These are phyloP conservation scores for Bryoglossum gracile DNA, from an alignment of 495 filamentous ascomycete species.

Conservation along the genomic window DNA sequence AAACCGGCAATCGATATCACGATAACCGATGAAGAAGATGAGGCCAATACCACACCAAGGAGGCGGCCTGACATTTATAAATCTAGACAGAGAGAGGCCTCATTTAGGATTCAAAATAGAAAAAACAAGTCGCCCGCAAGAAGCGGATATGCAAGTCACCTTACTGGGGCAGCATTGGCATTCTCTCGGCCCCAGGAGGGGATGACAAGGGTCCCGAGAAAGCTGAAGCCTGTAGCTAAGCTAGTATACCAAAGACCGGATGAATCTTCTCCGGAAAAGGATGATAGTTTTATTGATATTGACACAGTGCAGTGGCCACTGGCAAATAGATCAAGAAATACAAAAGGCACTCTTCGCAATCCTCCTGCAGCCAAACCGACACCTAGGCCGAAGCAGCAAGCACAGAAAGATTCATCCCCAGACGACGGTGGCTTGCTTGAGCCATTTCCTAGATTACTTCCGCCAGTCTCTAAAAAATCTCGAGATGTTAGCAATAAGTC, in stretches of 20 bases:
- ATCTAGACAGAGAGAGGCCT: too few species aligned
- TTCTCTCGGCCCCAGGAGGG: constrained; percentile 6
- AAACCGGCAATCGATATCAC: constrained; percentile 10
- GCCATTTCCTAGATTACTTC: too few species aligned
- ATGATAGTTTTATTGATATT: not conserved
- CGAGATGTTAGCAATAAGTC: too few species aligned
- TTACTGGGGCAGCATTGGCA: constrained; percentile 20
- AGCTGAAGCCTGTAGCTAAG: too few species aligned
- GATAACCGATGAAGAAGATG: constrained; percentile 18
- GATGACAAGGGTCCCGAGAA: too few species aligned
- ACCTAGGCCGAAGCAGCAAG: too few species aligned
- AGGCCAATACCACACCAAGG: too few species aligned
- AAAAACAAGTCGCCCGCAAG: constrained; percentile 10
- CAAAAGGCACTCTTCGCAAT: not conserved
- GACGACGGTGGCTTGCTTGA: too few species aligned
- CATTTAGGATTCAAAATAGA: constrained; percentile 3
- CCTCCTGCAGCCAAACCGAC: too few species aligned
- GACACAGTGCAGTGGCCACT: not conserved
- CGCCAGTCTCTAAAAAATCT: too few species aligned
- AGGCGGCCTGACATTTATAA: too few species aligned
- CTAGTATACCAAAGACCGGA: not conserved
- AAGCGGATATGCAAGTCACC: constrained; percentile 22
- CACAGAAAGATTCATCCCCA: too few species aligned
- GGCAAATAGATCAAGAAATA: not conserved
- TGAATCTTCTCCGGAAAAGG: not conserved